A percentile compares a stretch with the other conserved stretches of the same genome.
Evolutionary conservation across 2,329 filamentous ascomycete species (phyloP).

Genomic region (Thelonectria discophora): DNA sequence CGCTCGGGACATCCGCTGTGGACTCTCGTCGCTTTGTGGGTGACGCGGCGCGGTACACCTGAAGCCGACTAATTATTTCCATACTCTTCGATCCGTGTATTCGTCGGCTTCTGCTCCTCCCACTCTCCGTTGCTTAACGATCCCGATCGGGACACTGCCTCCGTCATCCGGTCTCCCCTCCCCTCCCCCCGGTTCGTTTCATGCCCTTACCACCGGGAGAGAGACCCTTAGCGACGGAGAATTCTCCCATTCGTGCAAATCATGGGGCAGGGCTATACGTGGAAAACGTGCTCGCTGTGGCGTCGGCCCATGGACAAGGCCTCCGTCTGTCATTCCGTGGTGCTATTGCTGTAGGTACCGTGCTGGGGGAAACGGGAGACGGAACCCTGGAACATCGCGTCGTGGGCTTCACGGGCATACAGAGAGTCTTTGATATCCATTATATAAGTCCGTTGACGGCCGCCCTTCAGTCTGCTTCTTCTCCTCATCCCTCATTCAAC

Average conservation of each 20-base stretch:
- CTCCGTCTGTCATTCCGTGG: conserved; percentile 14
- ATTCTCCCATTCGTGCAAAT: conserved; percentile 37
- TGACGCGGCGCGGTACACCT: neutral
- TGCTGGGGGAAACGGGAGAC: neutral
- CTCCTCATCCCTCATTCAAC: conserved; percentile 23
- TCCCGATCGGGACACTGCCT: conserved; percentile 8
- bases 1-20: too few species aligned
- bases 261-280: neutral
- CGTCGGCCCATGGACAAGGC: too few species aligned
- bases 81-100: neutral
- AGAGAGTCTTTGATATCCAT: conserved; percentile 24
- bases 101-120: neutral
- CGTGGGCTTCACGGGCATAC: neutral
- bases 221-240: conserved; percentile 27
- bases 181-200: conserved; percentile 16
- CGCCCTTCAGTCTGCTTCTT: neutral
- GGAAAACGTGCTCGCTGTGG: neutral
- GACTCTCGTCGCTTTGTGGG: neutral
- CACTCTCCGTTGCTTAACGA: conserved; percentile 3
- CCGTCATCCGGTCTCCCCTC: conserved; percentile 10
- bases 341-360: neutral
- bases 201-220: conserved; percentile 14
- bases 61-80: too few species aligned
- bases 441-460: conserved; percentile 24
- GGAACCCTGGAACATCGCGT: conserved; percentile 4